Evolutionary conservation across 179 eudicot species (phyloP).

Genomic region (Beta corolliflora): DNA sequence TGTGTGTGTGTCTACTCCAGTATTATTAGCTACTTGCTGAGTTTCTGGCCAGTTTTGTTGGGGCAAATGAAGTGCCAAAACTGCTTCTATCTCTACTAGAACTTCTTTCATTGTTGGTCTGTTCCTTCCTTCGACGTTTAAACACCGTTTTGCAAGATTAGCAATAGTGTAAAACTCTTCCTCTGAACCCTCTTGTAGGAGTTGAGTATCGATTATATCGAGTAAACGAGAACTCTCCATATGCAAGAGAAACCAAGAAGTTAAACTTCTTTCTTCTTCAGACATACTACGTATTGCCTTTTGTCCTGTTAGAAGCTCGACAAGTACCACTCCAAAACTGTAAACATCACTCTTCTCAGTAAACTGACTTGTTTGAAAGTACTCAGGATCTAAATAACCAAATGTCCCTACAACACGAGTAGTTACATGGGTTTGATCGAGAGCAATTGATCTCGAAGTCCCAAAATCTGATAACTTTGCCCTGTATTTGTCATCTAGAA

Average conservation of each 20-base stretch:
- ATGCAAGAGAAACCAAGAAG: conserved; percentile 32
- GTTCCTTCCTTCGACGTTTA: conserved; percentile 37
- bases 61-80: no score
- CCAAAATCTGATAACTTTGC: conserved; percentile 45
- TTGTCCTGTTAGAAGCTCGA: conserved; percentile 50
- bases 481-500: conserved; percentile 37
- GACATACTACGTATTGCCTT: conserved; percentile 34
- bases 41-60: no score
- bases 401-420: conserved; percentile 41
- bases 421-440: conserved; percentile 44
- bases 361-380: conserved; percentile 30
- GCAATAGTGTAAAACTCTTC: conserved; percentile 35
- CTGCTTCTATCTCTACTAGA: no score
- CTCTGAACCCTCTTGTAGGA: conserved; percentile 28
- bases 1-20: no score
- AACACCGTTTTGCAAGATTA: conserved; percentile 37
- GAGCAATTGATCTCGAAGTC: conserved; percentile 34
- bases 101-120: conserved; percentile 32
- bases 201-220: conserved; percentile 34
- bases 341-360: no score
- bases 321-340: conserved; percentile 41
- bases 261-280: conserved; percentile 35
- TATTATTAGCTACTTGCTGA: no score
- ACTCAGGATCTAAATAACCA: conserved; percentile 44
- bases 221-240: conserved; percentile 34